Conservation (phyloP, 768 basidiomycete species). For the Lactarius vividus region DNA sequence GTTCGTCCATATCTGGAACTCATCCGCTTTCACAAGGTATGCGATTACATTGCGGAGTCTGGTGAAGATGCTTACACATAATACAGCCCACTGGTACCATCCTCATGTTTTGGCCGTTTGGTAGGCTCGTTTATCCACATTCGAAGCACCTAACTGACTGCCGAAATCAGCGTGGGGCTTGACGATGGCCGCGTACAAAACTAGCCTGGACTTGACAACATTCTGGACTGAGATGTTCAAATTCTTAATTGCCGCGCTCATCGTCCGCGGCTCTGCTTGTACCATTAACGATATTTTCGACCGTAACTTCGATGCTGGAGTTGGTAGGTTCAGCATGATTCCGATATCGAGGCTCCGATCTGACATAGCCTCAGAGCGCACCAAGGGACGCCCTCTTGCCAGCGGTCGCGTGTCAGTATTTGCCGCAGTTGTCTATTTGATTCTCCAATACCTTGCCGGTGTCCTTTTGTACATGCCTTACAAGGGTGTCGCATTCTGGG, state of each 20-base stretch:
- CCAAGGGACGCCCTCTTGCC: conserved; percentile 25
- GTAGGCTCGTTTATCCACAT: conserved; percentile 1
- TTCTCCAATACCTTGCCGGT: conserved; percentile 25
- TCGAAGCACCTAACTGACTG: not conserved
- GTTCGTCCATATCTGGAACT: conserved; percentile 28
- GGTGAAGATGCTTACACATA: not conserved
- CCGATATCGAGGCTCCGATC: not conserved
- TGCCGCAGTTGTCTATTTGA: conserved; percentile 27
- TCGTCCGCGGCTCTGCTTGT: conserved; percentile 31
- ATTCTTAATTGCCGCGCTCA: conserved; percentile 15
- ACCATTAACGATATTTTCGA: conserved; percentile 33
- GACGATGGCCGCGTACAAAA: conserved; percentile 27
- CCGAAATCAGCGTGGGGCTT: conserved; percentile 28
- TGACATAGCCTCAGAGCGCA: conserved; percentile 11
- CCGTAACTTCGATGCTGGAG: conserved; percentile 35
- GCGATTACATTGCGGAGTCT: not conserved
- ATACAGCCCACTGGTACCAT: conserved; percentile 25
- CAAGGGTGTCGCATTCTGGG: conserved; percentile 24
- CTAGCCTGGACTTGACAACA: conserved; percentile 17
- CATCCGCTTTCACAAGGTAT: conserved; percentile 25
- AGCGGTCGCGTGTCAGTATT: conserved; percentile 28
- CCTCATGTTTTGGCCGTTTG: conserved; percentile 22
- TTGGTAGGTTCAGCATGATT: conserved; percentile 32
- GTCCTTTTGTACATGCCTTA: conserved; percentile 25
- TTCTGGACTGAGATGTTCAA: conserved; percentile 20